Percentiles rank a stretch among this genome's conserved stretches.
phyloP scores from a whole-genome alignment of 495 filamentous ascomycete genomes.

The Xylaria bambusicola region DNA sequence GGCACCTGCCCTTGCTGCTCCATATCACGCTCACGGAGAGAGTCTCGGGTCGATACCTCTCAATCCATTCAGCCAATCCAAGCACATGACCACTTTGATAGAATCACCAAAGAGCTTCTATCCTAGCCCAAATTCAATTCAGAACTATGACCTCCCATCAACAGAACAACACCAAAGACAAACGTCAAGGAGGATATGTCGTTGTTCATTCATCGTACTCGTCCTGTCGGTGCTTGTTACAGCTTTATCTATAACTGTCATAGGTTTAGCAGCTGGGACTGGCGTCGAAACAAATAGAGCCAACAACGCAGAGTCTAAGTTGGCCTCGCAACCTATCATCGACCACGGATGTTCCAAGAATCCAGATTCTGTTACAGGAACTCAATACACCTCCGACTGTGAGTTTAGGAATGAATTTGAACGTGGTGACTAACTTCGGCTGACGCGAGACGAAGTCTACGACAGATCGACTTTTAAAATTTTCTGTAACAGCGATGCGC shows the following conservation, averaged over 20 bases:
- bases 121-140: background rate
- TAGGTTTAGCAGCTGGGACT: conserved; percentile 46
- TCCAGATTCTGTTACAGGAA: conserved; percentile 31
- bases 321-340: conserved; percentile 27
- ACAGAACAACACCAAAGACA: conserved; percentile 16
- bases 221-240: conserved; percentile 44
- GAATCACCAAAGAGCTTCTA: conserved; percentile 4
- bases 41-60: conserved; percentile 4
- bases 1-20: conserved; percentile 22
- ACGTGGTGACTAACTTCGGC: no score
- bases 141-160: conserved; percentile 12
- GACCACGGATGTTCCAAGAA: conserved; percentile 42
- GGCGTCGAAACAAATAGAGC: conserved; percentile 44
- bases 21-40: conserved; percentile 14
- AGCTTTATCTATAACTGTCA: conserved; percentile 42
- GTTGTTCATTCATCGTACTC: conserved; percentile 42
- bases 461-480: conserved; percentile 35
- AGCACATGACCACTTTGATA: background rate
- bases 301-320: conserved; percentile 35
- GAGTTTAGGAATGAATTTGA: no score
- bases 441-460: conserved; percentile 31
- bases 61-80: background rate
- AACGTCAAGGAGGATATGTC: conserved; percentile 29
- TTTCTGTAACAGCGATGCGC: conserved; percentile 44
- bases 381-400: conserved; percentile 30